Evolutionary conservation across 176 grass and related monocot species (phyloP), one percentile per base, ranked within the genome.

Genomic region (Saccharum officinarum): DNA sequence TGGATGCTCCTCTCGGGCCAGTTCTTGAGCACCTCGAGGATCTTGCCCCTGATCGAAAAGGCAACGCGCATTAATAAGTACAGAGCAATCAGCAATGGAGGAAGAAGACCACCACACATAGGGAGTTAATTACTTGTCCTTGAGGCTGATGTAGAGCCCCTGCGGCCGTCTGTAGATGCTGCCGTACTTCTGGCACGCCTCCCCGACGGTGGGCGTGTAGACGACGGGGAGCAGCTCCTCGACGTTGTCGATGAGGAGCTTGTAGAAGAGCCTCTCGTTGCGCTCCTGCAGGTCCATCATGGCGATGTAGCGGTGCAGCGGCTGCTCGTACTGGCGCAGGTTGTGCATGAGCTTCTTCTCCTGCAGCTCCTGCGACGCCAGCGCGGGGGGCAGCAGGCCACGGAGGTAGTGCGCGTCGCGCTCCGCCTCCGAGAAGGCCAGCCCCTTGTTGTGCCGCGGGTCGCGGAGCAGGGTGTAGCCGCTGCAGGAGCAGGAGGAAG

Each of bases 271-370:
- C 59, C 91, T 79, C 83, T 96, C 93, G 62, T 99, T 99, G 13
- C 85, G 37, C 83, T 95, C 93, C 97, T 98, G 97, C 45, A 99
- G 97, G 71, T 96, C 90, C 97, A 99, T 99, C 97, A 96, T 99
- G 34, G 97, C 91, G 33, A 95, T 80, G 89, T 96, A 99, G 42
- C 93, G 97, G 20, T 99, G 97, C 38, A 99, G 83, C 1, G 97
- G 97, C 45, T 94, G 81, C 11, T 73, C 89, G 87, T 99, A 99
- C n/a, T 80, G 74, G 8, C 97, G 93, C 12, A 99, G 93, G 88
- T 87, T 95, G 74, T 91, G 81, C 93, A 99, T 91, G 33, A 92
- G 15, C 81, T 96, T 95, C 92, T 71, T 95, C 91, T 99, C 93
- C 93, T 98, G 93, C 23, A 92, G 95, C 38, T 95, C 89, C 87